These are phyloP conservation scores for Austroboletus novae-zelandiae DNA, from an alignment of 1,284 basidiomycete genomes.

Conservation along the genomic window DNA sequence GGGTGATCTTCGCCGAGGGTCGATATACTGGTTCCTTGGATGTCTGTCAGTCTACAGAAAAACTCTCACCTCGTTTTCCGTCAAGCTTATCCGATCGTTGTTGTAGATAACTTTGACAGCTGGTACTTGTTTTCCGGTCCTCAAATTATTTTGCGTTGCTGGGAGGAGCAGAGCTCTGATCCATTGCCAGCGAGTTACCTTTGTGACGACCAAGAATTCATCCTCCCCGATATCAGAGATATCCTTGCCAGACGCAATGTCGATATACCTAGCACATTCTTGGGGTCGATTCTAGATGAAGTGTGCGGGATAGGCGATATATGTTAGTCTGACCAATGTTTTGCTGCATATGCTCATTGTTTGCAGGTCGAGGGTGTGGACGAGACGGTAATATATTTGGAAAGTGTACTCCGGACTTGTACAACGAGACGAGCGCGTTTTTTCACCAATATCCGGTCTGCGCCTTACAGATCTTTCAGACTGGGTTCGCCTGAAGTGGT, in stretches of 20 bases:
- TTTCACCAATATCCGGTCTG: too few species aligned
- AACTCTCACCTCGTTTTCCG: neutral
- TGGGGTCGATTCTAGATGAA: slow-evolving; percentile 15
- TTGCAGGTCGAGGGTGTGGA: slow-evolving; percentile 8
- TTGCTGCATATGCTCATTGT: neutral
- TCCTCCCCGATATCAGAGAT: slow-evolving; percentile 2
- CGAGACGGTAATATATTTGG: neutral
- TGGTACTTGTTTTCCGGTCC: slow-evolving; percentile 19
- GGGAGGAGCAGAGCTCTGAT: slow-evolving; percentile 10
- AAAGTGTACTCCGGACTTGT: slow-evolving; percentile 3
- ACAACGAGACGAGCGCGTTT: slow-evolving; percentile 12
- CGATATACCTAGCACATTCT: slow-evolving; percentile 1
- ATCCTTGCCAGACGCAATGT: slow-evolving; percentile 9
- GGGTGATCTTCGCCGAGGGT: slow-evolving; percentile 12
- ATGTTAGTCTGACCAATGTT: slow-evolving; percentile 3
- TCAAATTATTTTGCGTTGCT: slow-evolving; percentile 13
- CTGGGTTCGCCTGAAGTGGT: slow-evolving; percentile 8
- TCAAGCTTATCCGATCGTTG: neutral
- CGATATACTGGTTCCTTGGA: slow-evolving; percentile 9
- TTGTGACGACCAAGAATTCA: neutral
- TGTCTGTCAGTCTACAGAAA: slow-evolving; percentile 5
- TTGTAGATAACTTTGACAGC: slow-evolving; percentile 12
- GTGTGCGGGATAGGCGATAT: slow-evolving; percentile 7
- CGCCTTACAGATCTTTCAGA: slow-evolving; percentile 4
- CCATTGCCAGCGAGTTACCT: slow-evolving; percentile 5